phyloP scores from a whole-genome alignment of 139 green algal species.

The Coelastrella sp. region DNA sequence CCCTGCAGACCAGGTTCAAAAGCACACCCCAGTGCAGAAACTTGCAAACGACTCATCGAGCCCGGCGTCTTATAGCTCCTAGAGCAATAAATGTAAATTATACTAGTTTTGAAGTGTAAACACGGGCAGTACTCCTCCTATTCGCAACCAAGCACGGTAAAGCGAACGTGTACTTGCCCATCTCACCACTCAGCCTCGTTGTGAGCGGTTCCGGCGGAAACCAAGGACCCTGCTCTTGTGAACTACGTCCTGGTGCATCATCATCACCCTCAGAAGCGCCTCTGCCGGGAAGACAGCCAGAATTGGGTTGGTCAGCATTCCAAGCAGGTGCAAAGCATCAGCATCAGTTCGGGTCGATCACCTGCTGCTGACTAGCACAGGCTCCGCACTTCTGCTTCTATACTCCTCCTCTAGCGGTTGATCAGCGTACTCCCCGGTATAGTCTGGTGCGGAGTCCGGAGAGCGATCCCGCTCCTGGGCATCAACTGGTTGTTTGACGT shows the following conservation, averaged over 20 bases:
- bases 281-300: not conserved
- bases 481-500: conserved; percentile 4
- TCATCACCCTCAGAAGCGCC: conserved; percentile 23
- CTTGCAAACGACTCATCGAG: not conserved
- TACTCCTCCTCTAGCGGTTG: not conserved
- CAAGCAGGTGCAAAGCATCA: not conserved
- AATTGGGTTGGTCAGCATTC: not conserved
- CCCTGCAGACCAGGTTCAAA: not conserved
- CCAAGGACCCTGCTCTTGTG: conserved; percentile 5
- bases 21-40: too few species aligned
- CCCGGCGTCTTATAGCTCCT: too few species aligned
- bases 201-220: not conserved
- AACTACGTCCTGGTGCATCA: not conserved
- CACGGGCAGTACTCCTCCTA: not conserved
- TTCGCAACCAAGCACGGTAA: not conserved
- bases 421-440: conserved; percentile 28
- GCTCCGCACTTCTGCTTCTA: conserved; percentile 38
- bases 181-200: conserved; percentile 26
- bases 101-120: not conserved
- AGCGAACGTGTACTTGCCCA: not conserved
- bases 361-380: conserved; percentile 26
- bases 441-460: conserved; percentile 5
- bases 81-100: not conserved
- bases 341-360: not conserved
- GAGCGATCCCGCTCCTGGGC: not conserved